Conservation (phyloP, 2,329 filamentous ascomycete genomes). For the Fusarium papillatum region DNA sequence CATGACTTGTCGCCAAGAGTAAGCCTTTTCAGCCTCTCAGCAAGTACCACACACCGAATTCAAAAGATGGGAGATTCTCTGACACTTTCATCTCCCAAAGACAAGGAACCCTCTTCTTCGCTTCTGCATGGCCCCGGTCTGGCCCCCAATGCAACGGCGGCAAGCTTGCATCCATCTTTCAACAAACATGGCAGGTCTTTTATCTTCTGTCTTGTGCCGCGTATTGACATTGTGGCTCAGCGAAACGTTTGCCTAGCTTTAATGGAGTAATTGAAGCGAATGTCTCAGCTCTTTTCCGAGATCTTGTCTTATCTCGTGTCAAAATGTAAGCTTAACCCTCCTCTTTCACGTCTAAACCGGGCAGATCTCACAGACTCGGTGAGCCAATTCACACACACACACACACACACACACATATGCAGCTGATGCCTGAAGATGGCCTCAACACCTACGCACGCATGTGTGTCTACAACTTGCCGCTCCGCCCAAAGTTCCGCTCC, state of each 20-base stretch:
- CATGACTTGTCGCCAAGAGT: background rate
- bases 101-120: background rate
- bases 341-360: background rate
- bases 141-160: conserved; percentile 6
- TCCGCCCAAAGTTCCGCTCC: conserved; percentile 38
- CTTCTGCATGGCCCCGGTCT: background rate
- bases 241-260: background rate
- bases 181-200: background rate
- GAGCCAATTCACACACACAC: background rate
- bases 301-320: background rate
- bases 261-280: background rate
- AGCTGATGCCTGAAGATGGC: background rate
- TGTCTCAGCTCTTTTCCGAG: background rate
- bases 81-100: background rate
- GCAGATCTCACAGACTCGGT: background rate
- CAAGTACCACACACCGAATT: background rate
- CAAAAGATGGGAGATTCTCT: background rate
- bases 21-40: conserved; percentile 4
- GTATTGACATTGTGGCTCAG: background rate
- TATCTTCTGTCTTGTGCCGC: background rate
- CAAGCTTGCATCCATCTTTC: background rate
- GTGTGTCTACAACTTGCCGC: conserved; percentile 53
- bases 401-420: background rate
- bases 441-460: background rate
- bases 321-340: background rate